phyloP scores from a whole-genome alignment of 139 green algal genomes.

The Chlorella sp. region DNA sequence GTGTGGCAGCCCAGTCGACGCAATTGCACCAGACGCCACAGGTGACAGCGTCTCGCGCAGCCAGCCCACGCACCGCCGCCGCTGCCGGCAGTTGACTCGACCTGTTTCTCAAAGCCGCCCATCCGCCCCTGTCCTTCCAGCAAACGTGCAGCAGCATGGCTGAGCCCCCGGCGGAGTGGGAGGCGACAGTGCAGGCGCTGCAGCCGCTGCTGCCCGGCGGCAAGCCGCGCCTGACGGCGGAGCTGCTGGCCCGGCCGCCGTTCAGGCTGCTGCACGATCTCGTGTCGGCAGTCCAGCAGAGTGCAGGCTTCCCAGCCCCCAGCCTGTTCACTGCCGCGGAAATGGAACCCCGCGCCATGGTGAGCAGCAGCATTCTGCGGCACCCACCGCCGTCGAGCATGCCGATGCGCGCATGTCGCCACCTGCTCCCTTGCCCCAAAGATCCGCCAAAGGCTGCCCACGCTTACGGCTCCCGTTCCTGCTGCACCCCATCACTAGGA shows the following conservation, averaged over 20 bases:
- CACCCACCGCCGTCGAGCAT: no score
- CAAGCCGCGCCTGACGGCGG: constrained; percentile 78
- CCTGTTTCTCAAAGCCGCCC: no score
- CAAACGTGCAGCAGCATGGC: no score
- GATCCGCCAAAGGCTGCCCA: no score
- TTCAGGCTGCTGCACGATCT: constrained; percentile 93
- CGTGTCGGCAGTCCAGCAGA: constrained; percentile 72
- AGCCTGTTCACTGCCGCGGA: constrained; percentile 75
- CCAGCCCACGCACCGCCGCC: no score
- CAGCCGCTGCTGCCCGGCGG: constrained; percentile 69
- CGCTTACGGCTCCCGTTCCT: no score
- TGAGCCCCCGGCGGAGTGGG: constrained; percentile 49
- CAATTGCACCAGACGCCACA: no score
- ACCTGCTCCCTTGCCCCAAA: background rate
- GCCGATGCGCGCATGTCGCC: background rate
- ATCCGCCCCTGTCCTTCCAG: no score
- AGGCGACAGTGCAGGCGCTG: constrained; percentile 62
- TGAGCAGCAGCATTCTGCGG: constrained; percentile 34
- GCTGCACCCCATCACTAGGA: constrained; percentile 63
- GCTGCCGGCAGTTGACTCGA: no score
- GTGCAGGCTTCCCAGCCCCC: constrained; percentile 75
- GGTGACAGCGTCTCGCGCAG: no score
- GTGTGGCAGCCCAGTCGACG: no score
- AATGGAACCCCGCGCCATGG: constrained; percentile 70
- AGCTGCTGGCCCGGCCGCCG: constrained; percentile 78